Base-by-base conservation (phyloP, 176 grass and related monocot genomes). In the Alopecurus myosuroides region DNA sequence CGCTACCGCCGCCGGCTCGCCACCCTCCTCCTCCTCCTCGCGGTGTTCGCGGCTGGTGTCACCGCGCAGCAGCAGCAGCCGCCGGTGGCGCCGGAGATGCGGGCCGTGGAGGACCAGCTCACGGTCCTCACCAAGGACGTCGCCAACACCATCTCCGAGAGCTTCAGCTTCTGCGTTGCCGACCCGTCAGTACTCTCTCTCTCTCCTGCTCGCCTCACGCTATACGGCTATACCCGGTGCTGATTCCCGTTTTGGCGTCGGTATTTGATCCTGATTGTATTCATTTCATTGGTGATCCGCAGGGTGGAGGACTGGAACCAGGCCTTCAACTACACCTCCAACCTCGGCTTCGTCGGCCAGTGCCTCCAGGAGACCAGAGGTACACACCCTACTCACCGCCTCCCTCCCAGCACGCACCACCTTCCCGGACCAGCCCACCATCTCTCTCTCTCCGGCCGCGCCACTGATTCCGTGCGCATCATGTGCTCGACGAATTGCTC, bases 311-410 rank as follows among this genome's bases (percentile, higher is more conserved):
- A 91, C 45, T 91, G 84, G 92, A 89, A 91, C 22, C 50, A 71
- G 19, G 92, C 92, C n/a, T 94, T 94, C 86, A 91, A 94, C 61
- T 94, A 87, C 86, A 76, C 86, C 15, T 89, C 92, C 48, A 22
- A 91, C 37, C 74, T 87, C 39, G 39, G 9, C 12, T 94, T 94
- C 80, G 69, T 91, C 9, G 1, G 56, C 11, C 31, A 68, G 3
- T 94, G 92, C 84, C 19, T 85, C 39, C 0, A 0, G 1, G 74
- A 87, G 0, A 91, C 89, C 11, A 30, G 31, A 81, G 87, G 92
- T 86, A 31, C 45, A 11, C 45, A 3, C 2, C 45, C 13, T 7
- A 1, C 39, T n/a, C n/a, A n/a, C n/a, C n/a, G n/a, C n/a, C n/a
- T n/a, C n/a, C n/a, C n/a, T 13, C 45, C 46, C 15, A 50, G 19